Base-by-base conservation (phyloP, 2,329 filamentous ascomycete genomes). In the Ophiocordyceps camponoti-leonardi region DNA sequence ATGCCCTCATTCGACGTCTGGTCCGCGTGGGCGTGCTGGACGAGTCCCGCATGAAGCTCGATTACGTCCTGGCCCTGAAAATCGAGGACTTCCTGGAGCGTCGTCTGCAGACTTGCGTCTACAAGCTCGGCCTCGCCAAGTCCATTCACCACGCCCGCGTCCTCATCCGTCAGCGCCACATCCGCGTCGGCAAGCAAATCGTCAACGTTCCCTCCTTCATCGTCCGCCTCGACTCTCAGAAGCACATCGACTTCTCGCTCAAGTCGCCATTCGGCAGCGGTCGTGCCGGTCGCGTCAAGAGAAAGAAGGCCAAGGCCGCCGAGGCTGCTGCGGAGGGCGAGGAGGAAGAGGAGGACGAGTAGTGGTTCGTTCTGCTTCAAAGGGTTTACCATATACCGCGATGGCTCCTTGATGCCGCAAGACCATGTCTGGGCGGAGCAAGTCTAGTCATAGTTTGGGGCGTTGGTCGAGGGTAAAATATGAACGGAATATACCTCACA, bases 21-120 rank as follows among this genome's bases (percentile, higher is more conserved):
- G 92, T 98, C 58, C 92, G 92, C 70, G 88, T 96, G 68, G 92
- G 92, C 86, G 92, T 98, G 65, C 86, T 98, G 65, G 92, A 98
- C 70, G 92, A 98, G 79, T 88, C 88, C 68, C 92, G 92, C 81
- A 98, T 98, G 92, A 98, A 95, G 85, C 92, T 98, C 79, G 92
- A 98, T 95, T 95, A 98, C 83, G 92, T 98, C 67, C 77, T 98
- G 67, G 92, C 92, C 73, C 83, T 98, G 52, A 94, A 94, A 80
- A 84, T 93, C 63, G 92, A 98, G 75, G 92, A 98, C 73, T 98
- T 98, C 83, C 80, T 98, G 74, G 92, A 98, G 84, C 90, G 92
- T 64, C 88, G 92, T 72, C 88, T 96, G 59, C 90, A 98, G 83
- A 98, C 92, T 62, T 94, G 90, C 65, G 92, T 98, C 70, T 96